Evolutionary conservation across 331 rosid genomes (phyloP), one percentile per base, ranked within the genome.

Genomic region (Rhamnella rubrinervis): DNA sequence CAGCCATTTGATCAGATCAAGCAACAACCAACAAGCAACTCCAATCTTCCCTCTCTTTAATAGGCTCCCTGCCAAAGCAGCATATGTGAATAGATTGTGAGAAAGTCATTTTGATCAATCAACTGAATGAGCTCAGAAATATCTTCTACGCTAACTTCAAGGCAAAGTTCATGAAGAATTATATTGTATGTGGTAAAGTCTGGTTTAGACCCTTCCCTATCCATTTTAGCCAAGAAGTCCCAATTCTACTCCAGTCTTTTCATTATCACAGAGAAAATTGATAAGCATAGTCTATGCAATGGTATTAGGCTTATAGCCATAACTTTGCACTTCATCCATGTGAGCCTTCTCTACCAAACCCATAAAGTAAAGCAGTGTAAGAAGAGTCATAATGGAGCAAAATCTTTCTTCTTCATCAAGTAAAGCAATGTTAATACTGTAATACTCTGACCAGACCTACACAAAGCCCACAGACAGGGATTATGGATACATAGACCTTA

Each of bases 51-150:
- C 81, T 55, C 39, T 63, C 71, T 77, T 84, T 52, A 84, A 59
- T 18, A 77, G 59, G 67, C 83, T 80, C 49, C 85, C 83, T 47
- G 66, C 75, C 81, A 84, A 67, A 69, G 88, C 82, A 77, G 85
- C 75, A 77, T 71, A 74, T 26, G 88, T 80, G 63, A 77, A 66
- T 20, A 74, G 68, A 56, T 79, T 66, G 35, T 78, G 83, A 67
- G 62, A 63, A 72, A 80, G 71, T 16, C 85, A 83, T 74, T 73
- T 84, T 6, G 64, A 61, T 80, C 63, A 64, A 80, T 80, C 59
- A 74, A 52, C 55, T 58, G 50, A 28, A 71, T 21, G 46, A 84
- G 78, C 66, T 57, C 21, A 66, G 35, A 9, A 46, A 77, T 57
- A 16, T 80, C 79, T 9, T 63, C 37, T 21, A 56, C 71, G 71